Conservation (phyloP, 2,329 filamentous ascomycete genomes). For the Fusarium nodosum region DNA sequence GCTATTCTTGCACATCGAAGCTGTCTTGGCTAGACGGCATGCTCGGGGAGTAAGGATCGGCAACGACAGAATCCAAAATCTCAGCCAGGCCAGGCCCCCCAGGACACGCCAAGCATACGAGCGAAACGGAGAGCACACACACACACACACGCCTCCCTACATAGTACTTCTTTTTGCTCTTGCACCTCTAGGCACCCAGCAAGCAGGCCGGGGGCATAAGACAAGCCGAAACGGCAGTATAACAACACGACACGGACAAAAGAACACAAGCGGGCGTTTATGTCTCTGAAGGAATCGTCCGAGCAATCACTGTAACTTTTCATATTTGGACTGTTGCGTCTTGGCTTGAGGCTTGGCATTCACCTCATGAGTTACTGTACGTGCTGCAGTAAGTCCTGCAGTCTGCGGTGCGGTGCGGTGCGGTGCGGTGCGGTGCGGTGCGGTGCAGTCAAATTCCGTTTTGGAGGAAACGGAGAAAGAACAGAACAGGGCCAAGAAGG, state of each 20-base stretch:
- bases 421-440: too few relatives aligned
- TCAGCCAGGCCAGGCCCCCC: constrained; percentile 7
- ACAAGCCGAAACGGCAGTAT: not conserved
- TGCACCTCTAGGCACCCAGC: not conserved
- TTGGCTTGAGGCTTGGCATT: constrained; percentile 27
- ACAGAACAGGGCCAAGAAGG: constrained; percentile 1
- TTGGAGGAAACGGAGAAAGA: constrained; percentile 15
- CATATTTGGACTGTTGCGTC: constrained; percentile 9
- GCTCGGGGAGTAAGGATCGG: constrained; percentile 36
- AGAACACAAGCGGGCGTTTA: constrained; percentile 2
- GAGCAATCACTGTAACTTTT: constrained; percentile 20
- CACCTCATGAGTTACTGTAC: not conserved
- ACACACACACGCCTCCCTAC: not conserved
- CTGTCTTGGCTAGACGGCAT: constrained; percentile 34
- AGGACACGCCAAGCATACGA: constrained; percentile 27
- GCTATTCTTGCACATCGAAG: constrained; percentile 7
- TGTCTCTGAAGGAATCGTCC: constrained; percentile 10
- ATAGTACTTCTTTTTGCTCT: not conserved
- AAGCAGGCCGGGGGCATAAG: not conserved
- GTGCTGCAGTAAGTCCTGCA: not conserved
- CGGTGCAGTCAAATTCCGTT: not conserved
- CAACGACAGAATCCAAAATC: constrained; percentile 13
- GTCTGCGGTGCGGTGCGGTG: not conserved
- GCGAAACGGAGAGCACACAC: constrained; percentile 27
- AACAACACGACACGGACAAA: not conserved